phyloP scores from a whole-genome alignment of 225 moss, liverwort and hornwort genomes.

The Pseudisothecium myosuroides region DNA sequence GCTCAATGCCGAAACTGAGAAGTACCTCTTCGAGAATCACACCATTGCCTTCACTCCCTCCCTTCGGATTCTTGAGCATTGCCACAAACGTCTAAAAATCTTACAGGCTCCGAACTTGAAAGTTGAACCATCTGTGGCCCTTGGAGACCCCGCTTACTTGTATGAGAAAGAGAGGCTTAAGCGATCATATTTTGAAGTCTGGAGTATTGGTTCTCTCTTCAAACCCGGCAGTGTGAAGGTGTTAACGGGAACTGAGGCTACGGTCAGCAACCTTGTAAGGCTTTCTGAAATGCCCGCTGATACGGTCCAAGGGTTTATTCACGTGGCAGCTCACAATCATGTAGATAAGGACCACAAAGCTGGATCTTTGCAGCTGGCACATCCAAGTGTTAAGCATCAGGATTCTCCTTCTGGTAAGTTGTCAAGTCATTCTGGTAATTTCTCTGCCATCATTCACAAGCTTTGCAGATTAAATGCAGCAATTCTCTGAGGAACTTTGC shows the following conservation, averaged over 20 bases:
- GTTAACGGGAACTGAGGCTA: background rate
- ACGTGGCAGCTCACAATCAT: background rate
- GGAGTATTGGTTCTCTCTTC: background rate
- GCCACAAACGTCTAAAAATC: background rate
- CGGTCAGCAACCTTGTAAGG: background rate
- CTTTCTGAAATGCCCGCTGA: background rate
- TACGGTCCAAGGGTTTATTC: background rate
- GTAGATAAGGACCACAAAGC: background rate
- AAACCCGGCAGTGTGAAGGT: background rate
- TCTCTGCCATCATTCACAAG: background rate
- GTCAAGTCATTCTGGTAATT: background rate
- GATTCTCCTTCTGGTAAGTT: background rate
- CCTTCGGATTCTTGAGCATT: background rate
- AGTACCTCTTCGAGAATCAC: slow-evolving; percentile 7
- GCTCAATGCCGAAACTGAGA: background rate
- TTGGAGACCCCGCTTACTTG: slow-evolving; percentile 3
- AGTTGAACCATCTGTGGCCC: slow-evolving; percentile 11
- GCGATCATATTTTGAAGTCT: background rate
- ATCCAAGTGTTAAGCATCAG: background rate
- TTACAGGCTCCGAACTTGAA: background rate
- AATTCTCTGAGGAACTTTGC: background rate
- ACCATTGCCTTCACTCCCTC: slow-evolving; percentile 13
- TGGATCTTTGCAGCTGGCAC: background rate
- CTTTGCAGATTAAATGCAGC: background rate
- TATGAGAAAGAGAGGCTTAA: background rate